Conservation (phyloP, 1,284 basidiomycete genomes). For the Hypsizygus ulmarius region DNA sequence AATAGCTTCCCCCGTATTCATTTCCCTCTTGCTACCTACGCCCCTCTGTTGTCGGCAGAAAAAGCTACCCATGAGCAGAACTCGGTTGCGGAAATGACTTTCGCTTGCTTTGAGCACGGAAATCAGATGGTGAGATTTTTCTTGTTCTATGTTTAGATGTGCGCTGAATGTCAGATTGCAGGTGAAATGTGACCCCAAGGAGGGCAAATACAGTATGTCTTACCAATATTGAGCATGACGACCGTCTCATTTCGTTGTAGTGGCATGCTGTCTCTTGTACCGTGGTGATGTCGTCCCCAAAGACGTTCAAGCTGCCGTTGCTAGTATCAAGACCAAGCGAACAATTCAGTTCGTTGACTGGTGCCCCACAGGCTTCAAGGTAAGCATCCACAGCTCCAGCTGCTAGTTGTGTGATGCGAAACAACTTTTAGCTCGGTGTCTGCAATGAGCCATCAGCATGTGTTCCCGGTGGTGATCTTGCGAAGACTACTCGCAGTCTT, state of each 20-base stretch:
- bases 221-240: constrained; percentile 5
- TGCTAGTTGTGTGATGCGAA: constrained; percentile 38
- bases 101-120: constrained; percentile 95
- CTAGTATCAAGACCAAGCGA: constrained; percentile 94
- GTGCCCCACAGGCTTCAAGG: constrained; percentile 98
- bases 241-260: constrained; percentile 32
- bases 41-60: constrained; percentile 88
- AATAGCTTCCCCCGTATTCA: constrained; percentile 93
- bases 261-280: constrained; percentile 88
- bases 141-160: constrained; percentile 3
- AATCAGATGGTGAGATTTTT: constrained; percentile 85
- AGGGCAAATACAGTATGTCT: constrained; percentile 92
- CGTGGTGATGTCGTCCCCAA: constrained; percentile 98
- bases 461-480: constrained; percentile 93
- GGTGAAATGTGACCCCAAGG: constrained; percentile 92
- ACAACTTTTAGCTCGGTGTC: constrained; percentile 73
- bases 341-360: constrained; percentile 98
- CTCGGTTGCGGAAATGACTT: constrained; percentile 98
- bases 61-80: constrained; percentile 96
- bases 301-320: constrained; percentile 92
- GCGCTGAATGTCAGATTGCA: constrained; percentile 23
- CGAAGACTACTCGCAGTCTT: constrained; percentile 90
- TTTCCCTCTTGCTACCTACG: constrained; percentile 96
- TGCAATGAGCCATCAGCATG: constrained; percentile 93
- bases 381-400: constrained; percentile 46